Conservation (phyloP, 768 basidiomycete species). For the Amanita muscaria region DNA sequence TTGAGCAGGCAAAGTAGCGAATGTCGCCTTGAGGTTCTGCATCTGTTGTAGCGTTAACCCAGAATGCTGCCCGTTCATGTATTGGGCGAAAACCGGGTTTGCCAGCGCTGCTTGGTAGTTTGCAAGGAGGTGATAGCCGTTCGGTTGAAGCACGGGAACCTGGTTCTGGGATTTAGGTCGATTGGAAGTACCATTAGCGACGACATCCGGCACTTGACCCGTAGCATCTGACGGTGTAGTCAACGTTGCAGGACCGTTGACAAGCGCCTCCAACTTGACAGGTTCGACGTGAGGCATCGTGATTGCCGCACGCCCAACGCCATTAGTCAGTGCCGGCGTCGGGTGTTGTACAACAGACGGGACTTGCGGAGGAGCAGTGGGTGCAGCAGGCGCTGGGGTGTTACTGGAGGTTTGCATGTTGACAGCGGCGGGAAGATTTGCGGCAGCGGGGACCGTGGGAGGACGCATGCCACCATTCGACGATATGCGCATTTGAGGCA, state of each 20-base stretch:
- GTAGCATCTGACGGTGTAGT: conserved; percentile 19
- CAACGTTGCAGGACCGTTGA: conserved; percentile 22
- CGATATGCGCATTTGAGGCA: conserved; percentile 55
- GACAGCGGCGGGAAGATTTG: conserved; percentile 21
- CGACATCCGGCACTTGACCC: conserved; percentile 13
- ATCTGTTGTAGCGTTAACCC: conserved; percentile 49
- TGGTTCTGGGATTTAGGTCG: conserved; percentile 42
- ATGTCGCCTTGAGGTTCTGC: conserved; percentile 49
- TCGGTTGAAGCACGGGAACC: conserved; percentile 28
- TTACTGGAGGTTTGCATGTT: background rate
- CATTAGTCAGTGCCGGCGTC: conserved; percentile 27
- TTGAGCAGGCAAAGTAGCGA: conserved; percentile 33
- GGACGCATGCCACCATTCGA: conserved; percentile 50
- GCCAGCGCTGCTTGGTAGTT: conserved; percentile 25
- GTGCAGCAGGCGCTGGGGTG: background rate
- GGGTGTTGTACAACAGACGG: conserved; percentile 20
- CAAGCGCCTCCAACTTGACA: conserved; percentile 19
- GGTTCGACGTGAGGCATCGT: conserved; percentile 39
- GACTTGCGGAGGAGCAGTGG: conserved; percentile 21
- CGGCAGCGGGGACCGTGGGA: conserved; percentile 27
- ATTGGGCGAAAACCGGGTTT: conserved; percentile 28
- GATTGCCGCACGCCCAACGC: conserved; percentile 32
- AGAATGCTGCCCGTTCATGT: conserved; percentile 27
- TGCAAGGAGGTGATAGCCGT: conserved; percentile 43
- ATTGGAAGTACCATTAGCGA: conserved; percentile 16